Base-by-base conservation (phyloP, 306 rosid species). In the Prunus kanzakura region DNA sequence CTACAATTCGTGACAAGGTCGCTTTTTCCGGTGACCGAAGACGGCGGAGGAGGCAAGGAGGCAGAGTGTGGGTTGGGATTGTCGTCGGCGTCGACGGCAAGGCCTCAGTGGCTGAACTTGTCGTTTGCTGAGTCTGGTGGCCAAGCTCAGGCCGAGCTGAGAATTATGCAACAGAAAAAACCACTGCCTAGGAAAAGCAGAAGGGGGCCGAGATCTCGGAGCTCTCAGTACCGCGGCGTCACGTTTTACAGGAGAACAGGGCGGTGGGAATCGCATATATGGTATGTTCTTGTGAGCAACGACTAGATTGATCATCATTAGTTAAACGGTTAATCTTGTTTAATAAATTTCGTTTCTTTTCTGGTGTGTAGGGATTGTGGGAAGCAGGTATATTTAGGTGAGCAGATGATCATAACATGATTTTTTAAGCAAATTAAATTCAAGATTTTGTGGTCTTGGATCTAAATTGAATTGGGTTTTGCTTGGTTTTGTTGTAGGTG, bases 221-320 rank as follows among this genome's bases (percentile, higher is more conserved):
- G 91, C 81, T 87, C 91, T 6, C 88, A 87, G 85, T 87, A 87
- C 78, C 85, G 91, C 8, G 91, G 91, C 41, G 91, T 87, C 10
- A 87, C 91, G 55, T 87, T 87, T 73, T 87, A 87, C 84, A 80
- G 88, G 76, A 76, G 91, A 55, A 88, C 91, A 10, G 91, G 91
- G 65, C 85, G 91, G 73, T 88, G 91, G 91, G 91, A 88, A 65
- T 88, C 91, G n/a, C 91, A 88, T 76, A 88, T 88, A 64, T 88
- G 91, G 91, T 88, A 57, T 38, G 35, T 41, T 32, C 50, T 64
- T 11, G 11, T 18, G 15, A 70, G 32, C 64, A 25, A 15, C 29
- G 30, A 16, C 22, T 61, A n/a, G n/a, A 30, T 23, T 52, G 62
- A 73, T 68, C 43, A 38, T 15, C 68, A 14, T 25, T 65, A 38